These are phyloP conservation scores for Remersonia thermophila DNA, from an alignment of 2,329 filamentous ascomycete genomes.

Conservation along the genomic window DNA sequence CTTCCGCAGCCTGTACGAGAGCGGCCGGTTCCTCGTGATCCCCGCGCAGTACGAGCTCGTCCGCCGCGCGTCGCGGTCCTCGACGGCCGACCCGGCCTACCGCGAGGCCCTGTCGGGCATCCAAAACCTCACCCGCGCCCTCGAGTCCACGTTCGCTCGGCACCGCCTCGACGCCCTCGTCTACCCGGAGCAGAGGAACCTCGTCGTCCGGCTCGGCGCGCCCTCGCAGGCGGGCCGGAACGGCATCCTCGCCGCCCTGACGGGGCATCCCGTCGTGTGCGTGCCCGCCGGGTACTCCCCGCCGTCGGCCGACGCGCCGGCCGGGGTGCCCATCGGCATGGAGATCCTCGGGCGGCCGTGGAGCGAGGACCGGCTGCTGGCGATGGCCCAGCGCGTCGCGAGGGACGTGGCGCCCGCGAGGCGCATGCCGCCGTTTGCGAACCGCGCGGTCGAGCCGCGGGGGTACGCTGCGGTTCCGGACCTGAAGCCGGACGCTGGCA, in stretches of 20 bases:
- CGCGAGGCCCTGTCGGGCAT: conserved; percentile 34
- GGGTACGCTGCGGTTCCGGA: conserved; percentile 31
- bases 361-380: conserved; percentile 33
- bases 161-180: conserved; percentile 44
- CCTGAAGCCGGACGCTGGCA: conserved; percentile 29
- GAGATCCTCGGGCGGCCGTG: conserved; percentile 48
- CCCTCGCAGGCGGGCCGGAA: conserved; percentile 46
- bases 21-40: conserved; percentile 44
- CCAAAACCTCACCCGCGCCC: conserved; percentile 35
- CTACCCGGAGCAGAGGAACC: conserved; percentile 53
- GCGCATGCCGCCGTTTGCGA: conserved; percentile 26
- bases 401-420: conserved; percentile 10
- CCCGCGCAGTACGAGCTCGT: conserved; percentile 45
- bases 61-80: conserved; percentile 36
- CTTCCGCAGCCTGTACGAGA: conserved; percentile 36
- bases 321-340: conserved; percentile 51
- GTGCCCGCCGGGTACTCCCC: conserved; percentile 42
- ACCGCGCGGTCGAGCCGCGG: conserved; percentile 24
- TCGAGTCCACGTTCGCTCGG: conserved; percentile 36
- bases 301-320: conserved; percentile 33
- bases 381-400: conserved; percentile 13
- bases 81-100: conserved; percentile 36
- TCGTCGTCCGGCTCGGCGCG: conserved; percentile 46
- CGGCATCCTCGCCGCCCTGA: conserved; percentile 29
- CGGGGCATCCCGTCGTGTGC: conserved; percentile 29